phyloP scores from a whole-genome alignment of 768 basidiomycete genomes.

The Trichaptum fuscoviolaceum region DNA sequence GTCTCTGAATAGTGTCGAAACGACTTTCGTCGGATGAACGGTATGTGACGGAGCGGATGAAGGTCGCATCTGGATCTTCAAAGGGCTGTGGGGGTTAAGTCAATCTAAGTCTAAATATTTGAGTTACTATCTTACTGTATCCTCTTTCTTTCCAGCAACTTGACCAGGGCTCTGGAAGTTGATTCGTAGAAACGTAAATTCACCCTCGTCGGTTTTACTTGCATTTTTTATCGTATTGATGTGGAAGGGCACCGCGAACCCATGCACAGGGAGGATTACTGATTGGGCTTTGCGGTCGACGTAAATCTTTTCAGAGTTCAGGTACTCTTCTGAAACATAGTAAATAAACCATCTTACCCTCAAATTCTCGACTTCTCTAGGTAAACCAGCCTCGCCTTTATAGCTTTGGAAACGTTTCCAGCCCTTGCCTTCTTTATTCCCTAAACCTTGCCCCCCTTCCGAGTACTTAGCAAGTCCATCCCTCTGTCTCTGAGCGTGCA shows the following conservation, averaged over 20 bases:
- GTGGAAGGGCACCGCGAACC: conserved; percentile 95
- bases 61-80: conserved; percentile 94
- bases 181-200: conserved; percentile 90
- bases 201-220: conserved; percentile 95
- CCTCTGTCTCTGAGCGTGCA: conserved; percentile 70
- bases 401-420: conserved; percentile 98
- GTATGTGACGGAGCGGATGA: conserved; percentile 92
- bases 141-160: conserved; percentile 96
- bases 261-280: conserved; percentile 88
- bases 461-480: conserved; percentile 82
- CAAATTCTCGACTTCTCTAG: conserved; percentile 73
- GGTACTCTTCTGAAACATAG: conserved; percentile 3
- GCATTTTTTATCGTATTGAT: conserved; percentile 98
- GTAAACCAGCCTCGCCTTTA: conserved; percentile 88
- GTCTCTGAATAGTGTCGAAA: conserved; percentile 82
- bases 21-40: conserved; percentile 86
- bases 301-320: conserved; percentile 52
- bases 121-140: conserved; percentile 59
- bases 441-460: conserved; percentile 68
- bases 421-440: conserved; percentile 83
- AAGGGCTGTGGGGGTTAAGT: conserved; percentile 58
- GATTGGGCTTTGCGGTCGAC: conserved; percentile 90
- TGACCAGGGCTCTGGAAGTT: conserved; percentile 99
- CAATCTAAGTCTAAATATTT: background rate
- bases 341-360: conserved; percentile 46